Percentiles rank a stretch among this genome's conserved stretches.
These are phyloP conservation scores for Linderniella brevidens DNA, from an alignment of 257 asterid genomes.

Conservation along the genomic window DNA sequence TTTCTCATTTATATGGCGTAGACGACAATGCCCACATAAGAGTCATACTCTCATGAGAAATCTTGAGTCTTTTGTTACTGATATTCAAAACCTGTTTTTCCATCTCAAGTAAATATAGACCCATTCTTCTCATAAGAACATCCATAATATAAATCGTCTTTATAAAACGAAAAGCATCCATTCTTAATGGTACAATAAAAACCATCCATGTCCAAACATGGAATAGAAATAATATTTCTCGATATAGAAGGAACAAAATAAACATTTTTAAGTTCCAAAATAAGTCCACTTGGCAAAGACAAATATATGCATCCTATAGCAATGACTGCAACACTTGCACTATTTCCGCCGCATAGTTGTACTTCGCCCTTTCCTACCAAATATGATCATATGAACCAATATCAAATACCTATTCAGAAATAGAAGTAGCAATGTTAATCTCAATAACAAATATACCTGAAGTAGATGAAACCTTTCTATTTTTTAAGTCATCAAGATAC, in stretches of 20 bases:
- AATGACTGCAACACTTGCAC: conserved; percentile 7
- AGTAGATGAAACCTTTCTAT: background rate
- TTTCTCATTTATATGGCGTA: conserved; percentile 5
- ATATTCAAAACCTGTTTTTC: background rate
- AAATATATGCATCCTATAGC: background rate
- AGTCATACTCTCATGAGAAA: background rate
- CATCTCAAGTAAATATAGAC: background rate
- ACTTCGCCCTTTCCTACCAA: background rate
- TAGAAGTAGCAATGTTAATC: background rate
- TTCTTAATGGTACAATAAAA: too few species aligned
- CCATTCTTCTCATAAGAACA: background rate
- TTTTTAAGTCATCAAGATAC: conserved; percentile 3
- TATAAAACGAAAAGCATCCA: too few species aligned
- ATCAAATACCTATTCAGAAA: background rate
- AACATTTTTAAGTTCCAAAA: background rate
- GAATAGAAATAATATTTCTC: background rate
- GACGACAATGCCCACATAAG: conserved; percentile 2
- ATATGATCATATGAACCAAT: background rate
- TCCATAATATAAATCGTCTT: background rate
- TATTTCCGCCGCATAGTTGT: conserved; percentile 5
- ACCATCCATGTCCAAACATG: background rate
- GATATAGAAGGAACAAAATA: conserved; percentile 1
- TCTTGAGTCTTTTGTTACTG: background rate
- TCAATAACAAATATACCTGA: background rate
- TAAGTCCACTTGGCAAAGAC: background rate